Percentiles rank a stretch among this genome's conserved stretches.
Conservation (phyloP, 495 filamentous ascomycete genomes). For the Neurospora sp. region DNA sequence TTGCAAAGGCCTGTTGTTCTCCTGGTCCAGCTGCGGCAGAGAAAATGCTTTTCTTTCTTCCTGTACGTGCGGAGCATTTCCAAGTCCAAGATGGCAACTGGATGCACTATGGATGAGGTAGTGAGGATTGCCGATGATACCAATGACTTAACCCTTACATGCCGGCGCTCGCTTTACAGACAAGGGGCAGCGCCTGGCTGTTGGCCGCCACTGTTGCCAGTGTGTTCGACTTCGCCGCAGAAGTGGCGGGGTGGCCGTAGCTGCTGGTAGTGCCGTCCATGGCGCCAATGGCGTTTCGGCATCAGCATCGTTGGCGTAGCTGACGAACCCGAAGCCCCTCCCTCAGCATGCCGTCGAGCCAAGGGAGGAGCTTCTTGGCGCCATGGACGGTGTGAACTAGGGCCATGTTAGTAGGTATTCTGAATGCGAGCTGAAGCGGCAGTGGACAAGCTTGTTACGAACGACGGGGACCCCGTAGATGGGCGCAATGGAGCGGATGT, state of each 20-base stretch:
- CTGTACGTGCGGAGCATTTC: slow-evolving; percentile 21
- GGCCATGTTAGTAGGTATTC: neutral
- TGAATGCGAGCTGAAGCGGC: no score
- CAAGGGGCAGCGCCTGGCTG: slow-evolving; percentile 21
- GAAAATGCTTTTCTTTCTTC: slow-evolving; percentile 43
- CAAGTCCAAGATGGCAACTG: slow-evolving; percentile 33
- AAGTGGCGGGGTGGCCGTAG: neutral
- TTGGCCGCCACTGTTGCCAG: neutral
- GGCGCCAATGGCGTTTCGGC: neutral
- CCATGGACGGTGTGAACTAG: slow-evolving; percentile 49
- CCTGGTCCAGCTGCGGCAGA: slow-evolving; percentile 40
- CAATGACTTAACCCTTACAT: no score
- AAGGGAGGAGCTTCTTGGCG: slow-evolving; percentile 76
- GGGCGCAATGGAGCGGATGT: slow-evolving; percentile 74
- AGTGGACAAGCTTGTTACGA: slow-evolving; percentile 4
- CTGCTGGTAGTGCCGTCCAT: neutral
- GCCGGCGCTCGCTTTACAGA: slow-evolving; percentile 39
- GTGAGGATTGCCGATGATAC: no score
- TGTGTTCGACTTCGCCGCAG: neutral
- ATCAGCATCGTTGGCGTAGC: neutral
- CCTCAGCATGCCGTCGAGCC: slow-evolving; percentile 77
- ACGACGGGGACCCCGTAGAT: slow-evolving; percentile 77
- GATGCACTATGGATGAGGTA: no score
- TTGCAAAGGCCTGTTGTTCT: neutral
- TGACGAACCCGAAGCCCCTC: neutral